A percentile compares a stretch with the other conserved stretches of the same genome.
These are phyloP conservation scores for Phoma herbarum DNA, from an alignment of 2,329 filamentous ascomycete genomes.

Conservation along the genomic window DNA sequence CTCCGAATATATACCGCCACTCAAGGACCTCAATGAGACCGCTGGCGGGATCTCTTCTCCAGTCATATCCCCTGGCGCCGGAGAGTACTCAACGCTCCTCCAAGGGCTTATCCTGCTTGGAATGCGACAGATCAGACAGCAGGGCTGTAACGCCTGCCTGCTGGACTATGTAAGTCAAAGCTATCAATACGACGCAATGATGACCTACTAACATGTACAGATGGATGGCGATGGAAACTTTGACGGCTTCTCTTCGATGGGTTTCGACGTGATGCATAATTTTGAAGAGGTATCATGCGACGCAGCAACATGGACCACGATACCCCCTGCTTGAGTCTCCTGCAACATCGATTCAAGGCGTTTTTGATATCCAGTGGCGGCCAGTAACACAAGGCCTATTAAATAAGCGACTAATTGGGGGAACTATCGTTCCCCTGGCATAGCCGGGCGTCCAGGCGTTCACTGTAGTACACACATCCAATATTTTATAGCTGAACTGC, in stretches of 20 bases:
- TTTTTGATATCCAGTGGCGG: conserved; percentile 12
- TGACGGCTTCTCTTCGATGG: conserved; percentile 79
- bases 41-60: conserved; percentile 83
- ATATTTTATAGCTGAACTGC: neutral
- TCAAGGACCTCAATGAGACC: conserved; percentile 67
- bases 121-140: conserved; percentile 80
- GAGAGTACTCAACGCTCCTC: conserved; percentile 74
- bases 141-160: conserved; percentile 76
- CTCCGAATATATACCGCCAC: conserved; percentile 72
- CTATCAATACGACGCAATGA: neutral
- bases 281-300: conserved; percentile 84
- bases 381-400: conserved; percentile 15
- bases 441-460: conserved; percentile 17
- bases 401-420: conserved; percentile 7
- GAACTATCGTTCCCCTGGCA: conserved; percentile 14
- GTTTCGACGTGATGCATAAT: conserved; percentile 78
- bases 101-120: conserved; percentile 84
- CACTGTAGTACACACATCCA: neutral
- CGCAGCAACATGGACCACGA: conserved; percentile 68
- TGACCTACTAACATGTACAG: conserved; percentile 55
- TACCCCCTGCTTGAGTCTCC: conserved; percentile 53
- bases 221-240: conserved; percentile 75
- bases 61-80: conserved; percentile 73
- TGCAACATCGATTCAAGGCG: neutral
- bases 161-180: conserved; percentile 77